Evolutionary conservation across 805 yeast genomes (phyloP).

Genomic region (Vanderwaltozyma yarrowii): DNA sequence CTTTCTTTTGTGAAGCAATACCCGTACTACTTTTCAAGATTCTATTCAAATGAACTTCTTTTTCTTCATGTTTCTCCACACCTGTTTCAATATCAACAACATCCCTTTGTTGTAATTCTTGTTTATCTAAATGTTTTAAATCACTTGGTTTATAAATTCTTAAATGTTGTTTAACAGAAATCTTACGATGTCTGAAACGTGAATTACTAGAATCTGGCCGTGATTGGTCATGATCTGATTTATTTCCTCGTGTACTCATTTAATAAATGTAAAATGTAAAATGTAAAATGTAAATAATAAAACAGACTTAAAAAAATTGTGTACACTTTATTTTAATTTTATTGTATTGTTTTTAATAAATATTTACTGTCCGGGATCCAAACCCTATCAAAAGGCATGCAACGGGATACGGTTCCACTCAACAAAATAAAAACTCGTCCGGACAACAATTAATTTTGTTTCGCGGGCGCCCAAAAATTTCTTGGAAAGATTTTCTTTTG

Average conservation of each 20-base stretch:
- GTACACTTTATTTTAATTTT: too few relatives aligned
- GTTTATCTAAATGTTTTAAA: conserved; percentile 65
- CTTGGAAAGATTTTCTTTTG: too few relatives aligned
- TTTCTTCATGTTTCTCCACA: conserved; percentile 95
- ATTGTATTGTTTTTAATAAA: too few relatives aligned
- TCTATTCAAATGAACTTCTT: conserved; percentile 88
- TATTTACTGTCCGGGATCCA: too few relatives aligned
- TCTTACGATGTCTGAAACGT: conserved; percentile 88
- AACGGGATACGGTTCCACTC: too few relatives aligned
- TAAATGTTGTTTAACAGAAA: conserved; percentile 81
- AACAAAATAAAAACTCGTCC: too few relatives aligned
- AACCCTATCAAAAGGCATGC: too few relatives aligned
- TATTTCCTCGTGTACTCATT: not conserved
- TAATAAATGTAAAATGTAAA: too few relatives aligned
- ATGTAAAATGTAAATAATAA: too few relatives aligned
- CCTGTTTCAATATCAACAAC: conserved; percentile 90
- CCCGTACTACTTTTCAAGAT: conserved; percentile 49
- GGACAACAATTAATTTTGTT: too few relatives aligned
- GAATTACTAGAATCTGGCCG: conserved; percentile 19
- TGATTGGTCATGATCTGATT: not conserved
- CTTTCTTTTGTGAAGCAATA: conserved; percentile 28
- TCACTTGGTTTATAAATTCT: conserved; percentile 70
- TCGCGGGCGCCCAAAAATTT: too few relatives aligned
- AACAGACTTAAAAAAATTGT: too few relatives aligned
- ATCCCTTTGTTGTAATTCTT: conserved; percentile 56